Evolutionary conservation across 73 alveolate species (phyloP), one percentile per base, ranked within the genome.

Genomic region (Paramecium octaurelia): DNA sequence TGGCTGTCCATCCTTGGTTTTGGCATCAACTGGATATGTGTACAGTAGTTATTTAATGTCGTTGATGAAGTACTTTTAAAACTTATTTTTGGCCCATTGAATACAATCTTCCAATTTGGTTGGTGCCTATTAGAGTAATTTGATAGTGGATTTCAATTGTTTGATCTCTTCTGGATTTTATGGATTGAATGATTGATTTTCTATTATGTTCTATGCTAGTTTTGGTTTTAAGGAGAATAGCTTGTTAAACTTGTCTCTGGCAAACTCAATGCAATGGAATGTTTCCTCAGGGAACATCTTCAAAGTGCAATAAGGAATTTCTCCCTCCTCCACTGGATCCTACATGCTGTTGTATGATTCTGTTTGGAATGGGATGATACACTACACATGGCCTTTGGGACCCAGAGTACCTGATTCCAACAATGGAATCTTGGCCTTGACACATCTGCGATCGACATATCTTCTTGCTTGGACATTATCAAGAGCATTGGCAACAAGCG

Each of bases 271-370:
- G 83, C 99, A 97, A 95, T 97, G 99, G 59, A 97, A 93, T 21
- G 98, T 97, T 85, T 97, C 99, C 92, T 97, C 99, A 24, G 99
- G 99, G 97, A 97, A 97, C 99, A 97, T 97, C 86, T 97, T 97
- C 64, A 97, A 92, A 8, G 99, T 97, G 73, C 99, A 97, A 80
- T 96, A 98, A 23, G 99, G 99, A 44, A 97, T 97, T 77, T 97
- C 99, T 69, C 93, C 94, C 38, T 97, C 95, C 42, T 96, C 99
- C 70, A 94, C 98, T 24, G 99, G 99, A 77, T 97, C 99, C 58
- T 89, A 75, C 92, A 96, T 93, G 58, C 98, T 95, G 9, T 96
- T 94, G 84, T 97, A 97, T 23, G 97, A 92, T 93, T 97, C 99
- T 42, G 99, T 97, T 64, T 95, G 94, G 93, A 92, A 95, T 11